Evolutionary conservation across 2,329 filamentous ascomycete species (phyloP).

Genomic region (Zymoseptoria brevis): DNA sequence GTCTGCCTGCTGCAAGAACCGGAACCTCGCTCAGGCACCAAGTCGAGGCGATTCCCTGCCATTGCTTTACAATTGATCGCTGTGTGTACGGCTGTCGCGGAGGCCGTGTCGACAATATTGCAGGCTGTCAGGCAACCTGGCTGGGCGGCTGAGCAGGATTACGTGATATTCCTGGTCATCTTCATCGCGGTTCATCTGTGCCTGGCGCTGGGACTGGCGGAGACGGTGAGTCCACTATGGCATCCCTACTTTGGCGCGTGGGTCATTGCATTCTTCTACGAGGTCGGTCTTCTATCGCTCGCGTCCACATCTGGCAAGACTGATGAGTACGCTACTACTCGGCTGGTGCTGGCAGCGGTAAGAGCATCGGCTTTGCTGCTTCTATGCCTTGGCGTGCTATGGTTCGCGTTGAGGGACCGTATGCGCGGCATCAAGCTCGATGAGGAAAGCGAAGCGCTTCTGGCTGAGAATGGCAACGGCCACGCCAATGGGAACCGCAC

Average conservation of each 20-base stretch:
- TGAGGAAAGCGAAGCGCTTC: slow-evolving; percentile 21
- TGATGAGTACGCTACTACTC: slow-evolving; percentile 8
- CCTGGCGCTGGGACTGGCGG: slow-evolving; percentile 18
- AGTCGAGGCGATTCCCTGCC: slow-evolving; percentile 12
- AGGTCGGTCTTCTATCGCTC: slow-evolving; percentile 18
- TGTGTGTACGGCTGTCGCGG: slow-evolving; percentile 14
- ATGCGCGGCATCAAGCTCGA: slow-evolving; percentile 7
- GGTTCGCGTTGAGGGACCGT: slow-evolving; percentile 13
- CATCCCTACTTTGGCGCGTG: slow-evolving; percentile 24
- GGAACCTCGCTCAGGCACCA: slow-evolving; percentile 8
- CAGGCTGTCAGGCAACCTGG: slow-evolving; percentile 11
- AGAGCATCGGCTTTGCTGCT: slow-evolving; percentile 12
- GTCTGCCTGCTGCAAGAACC: slow-evolving; percentile 24
- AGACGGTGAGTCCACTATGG: slow-evolving; percentile 22
- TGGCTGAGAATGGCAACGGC: slow-evolving; percentile 4
- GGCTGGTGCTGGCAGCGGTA: slow-evolving; percentile 11
- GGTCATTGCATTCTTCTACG: slow-evolving; percentile 16
- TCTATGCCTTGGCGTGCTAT: slow-evolving; percentile 9
- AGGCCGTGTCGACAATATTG: slow-evolving; percentile 13
- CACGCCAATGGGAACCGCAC: not conserved
- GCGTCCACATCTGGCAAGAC: slow-evolving; percentile 3
- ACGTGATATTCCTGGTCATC: slow-evolving; percentile 18
- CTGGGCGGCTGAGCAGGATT: slow-evolving; percentile 17
- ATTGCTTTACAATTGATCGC: slow-evolving; percentile 13
- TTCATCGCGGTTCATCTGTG: slow-evolving; percentile 16